Conservation (phyloP, 2,329 filamentous ascomycete genomes). For the Sclerotinia spermophila region DNA sequence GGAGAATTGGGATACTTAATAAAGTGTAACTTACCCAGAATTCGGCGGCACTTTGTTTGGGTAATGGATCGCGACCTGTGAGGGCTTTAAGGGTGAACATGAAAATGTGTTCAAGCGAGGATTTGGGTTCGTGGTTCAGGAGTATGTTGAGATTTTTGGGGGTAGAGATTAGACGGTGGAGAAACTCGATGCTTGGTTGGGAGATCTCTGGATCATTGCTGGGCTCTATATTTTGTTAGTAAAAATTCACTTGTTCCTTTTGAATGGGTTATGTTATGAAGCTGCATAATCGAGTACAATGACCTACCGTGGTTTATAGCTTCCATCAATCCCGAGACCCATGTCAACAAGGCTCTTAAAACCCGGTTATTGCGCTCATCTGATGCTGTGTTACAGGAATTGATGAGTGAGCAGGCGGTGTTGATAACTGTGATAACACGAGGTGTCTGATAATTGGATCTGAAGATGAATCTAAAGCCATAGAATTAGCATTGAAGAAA, state of each 20-base stretch:
- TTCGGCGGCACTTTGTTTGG: constrained; percentile 68
- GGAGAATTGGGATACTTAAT: background rate
- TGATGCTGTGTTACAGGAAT: constrained; percentile 50
- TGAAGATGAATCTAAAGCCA: constrained; percentile 51
- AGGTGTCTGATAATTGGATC: constrained; percentile 56
- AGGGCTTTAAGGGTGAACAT: constrained; percentile 68
- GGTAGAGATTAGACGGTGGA: constrained; percentile 54
- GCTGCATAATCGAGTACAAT: background rate
- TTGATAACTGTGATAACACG: constrained; percentile 66
- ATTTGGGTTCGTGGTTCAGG: constrained; percentile 52
- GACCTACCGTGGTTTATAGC: constrained; percentile 53
- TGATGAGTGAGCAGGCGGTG: constrained; percentile 67
- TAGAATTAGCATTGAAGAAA: background rate
- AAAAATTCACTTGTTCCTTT: background rate
- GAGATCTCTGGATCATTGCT: constrained; percentile 67
- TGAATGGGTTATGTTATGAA: background rate
- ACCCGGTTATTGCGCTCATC: constrained; percentile 47
- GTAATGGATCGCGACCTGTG: constrained; percentile 67
- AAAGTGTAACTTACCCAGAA: constrained; percentile 62
- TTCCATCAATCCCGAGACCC: constrained; percentile 60
- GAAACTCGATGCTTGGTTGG: constrained; percentile 70
- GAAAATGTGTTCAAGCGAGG: constrained; percentile 63
- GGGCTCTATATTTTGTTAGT: constrained; percentile 42
- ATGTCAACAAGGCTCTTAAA: constrained; percentile 53
- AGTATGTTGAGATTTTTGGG: constrained; percentile 59